These are phyloP conservation scores for Tolypocladium capitatum DNA, from an alignment of 2,329 filamentous ascomycete genomes.

Conservation along the genomic window DNA sequence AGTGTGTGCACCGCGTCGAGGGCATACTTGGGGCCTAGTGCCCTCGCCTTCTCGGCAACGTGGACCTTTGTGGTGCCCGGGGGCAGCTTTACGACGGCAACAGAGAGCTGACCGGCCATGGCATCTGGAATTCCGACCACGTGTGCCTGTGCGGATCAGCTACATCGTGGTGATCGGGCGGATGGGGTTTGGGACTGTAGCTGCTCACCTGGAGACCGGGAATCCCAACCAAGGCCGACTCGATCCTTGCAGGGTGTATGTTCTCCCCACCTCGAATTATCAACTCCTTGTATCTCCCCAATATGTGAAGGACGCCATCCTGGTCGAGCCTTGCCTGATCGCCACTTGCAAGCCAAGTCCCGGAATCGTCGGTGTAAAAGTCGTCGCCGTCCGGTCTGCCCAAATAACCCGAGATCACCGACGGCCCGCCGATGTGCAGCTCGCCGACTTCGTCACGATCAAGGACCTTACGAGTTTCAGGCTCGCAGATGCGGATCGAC, in stretches of 20 bases:
- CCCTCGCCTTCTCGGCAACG: constrained; percentile 15
- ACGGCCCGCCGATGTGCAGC: constrained; percentile 24
- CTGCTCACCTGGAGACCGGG: constrained; percentile 15
- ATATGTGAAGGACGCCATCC: constrained; percentile 23
- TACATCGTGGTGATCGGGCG: neutral
- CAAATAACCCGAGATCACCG: constrained; percentile 22
- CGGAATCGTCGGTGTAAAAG: constrained; percentile 22
- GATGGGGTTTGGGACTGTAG: neutral
- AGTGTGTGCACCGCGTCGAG: constrained; percentile 27
- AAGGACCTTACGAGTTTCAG: constrained; percentile 15
- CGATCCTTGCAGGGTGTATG: constrained; percentile 24
- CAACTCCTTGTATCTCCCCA: constrained; percentile 30
- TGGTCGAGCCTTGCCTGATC: constrained; percentile 26
- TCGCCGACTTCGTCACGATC: constrained; percentile 21
- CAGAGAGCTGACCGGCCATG: constrained; percentile 32
- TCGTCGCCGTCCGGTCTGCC: constrained; percentile 10
- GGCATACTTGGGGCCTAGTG: constrained; percentile 23
- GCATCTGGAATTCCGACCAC: constrained; percentile 30
- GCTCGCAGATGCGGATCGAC: constrained; percentile 22
- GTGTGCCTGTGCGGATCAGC: constrained; percentile 13
- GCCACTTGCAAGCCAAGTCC: constrained; percentile 25
- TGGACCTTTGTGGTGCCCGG: constrained; percentile 17
- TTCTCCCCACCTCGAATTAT: constrained; percentile 33
- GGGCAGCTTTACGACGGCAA: constrained; percentile 27
- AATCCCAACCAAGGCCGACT: constrained; percentile 20